phyloP scores from a whole-genome alignment of 2,329 filamentous ascomycete species.

The Raffaelea ambrosiae region DNA sequence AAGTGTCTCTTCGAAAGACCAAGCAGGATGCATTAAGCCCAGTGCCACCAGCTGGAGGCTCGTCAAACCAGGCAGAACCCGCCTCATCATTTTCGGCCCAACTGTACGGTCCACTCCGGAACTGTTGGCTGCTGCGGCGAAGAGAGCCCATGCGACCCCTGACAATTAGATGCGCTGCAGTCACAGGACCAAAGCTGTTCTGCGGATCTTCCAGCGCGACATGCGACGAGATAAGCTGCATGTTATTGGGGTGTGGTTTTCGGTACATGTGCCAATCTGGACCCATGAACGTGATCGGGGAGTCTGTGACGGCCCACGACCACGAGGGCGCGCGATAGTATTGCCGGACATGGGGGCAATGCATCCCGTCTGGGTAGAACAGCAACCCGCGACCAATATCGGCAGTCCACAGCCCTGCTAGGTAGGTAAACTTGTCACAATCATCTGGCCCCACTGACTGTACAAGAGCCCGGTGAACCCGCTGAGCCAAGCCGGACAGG shows the following conservation, averaged over 20 bases:
- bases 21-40: no score
- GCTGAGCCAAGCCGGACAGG: slow-evolving; percentile 1
- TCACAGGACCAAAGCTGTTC: slow-evolving; percentile 1
- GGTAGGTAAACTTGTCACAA: neutral
- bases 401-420: slow-evolving; percentile 6
- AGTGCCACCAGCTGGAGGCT: no score
- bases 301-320: slow-evolving; percentile 7
- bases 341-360: neutral
- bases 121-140: no score
- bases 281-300: neutral
- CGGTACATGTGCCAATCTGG: neutral
- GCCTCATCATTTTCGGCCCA: no score
- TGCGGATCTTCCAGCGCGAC: neutral
- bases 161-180: neutral
- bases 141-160: neutral
- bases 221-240: neutral
- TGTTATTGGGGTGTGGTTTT: neutral
- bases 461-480: neutral
- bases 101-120: no score
- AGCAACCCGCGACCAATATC: slow-evolving; percentile 2
- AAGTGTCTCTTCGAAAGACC: neutral
- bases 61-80: no score
- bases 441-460: no score
- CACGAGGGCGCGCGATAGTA: slow-evolving; percentile 6
- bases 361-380: slow-evolving; percentile 1